Evolutionary conservation across 2,329 filamentous ascomycete genomes (phyloP).

Genomic region (Scopulariopsis brevicaulis): DNA sequence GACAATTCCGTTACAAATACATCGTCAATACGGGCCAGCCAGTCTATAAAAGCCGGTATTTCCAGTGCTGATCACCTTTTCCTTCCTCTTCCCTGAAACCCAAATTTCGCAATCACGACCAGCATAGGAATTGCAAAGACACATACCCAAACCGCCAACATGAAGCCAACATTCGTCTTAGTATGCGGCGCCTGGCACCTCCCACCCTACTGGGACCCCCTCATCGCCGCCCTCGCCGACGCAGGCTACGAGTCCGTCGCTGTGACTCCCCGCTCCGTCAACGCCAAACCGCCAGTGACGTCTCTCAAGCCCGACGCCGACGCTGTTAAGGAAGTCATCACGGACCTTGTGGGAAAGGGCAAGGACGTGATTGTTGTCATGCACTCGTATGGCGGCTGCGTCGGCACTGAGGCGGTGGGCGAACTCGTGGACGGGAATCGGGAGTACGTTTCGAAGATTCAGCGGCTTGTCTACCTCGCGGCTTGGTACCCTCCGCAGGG

Average conservation of each 20-base stretch:
- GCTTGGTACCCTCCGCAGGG: neutral
- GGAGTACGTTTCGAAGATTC: neutral
- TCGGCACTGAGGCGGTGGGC: slow-evolving; percentile 8
- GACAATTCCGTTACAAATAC: too few species aligned
- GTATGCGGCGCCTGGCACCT: slow-evolving; percentile 13
- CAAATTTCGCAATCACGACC: neutral
- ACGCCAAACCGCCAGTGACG: neutral
- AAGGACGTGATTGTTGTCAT: slow-evolving; percentile 11
- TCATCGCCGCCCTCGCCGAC: slow-evolving; percentile 1
- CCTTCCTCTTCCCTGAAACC: too few species aligned
- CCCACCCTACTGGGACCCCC: neutral
- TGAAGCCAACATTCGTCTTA: slow-evolving; percentile 9
- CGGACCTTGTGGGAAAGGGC: slow-evolving; percentile 6
- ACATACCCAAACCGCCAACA: neutral
- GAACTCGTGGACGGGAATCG: neutral
- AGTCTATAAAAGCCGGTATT: too few species aligned
- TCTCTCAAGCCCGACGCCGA: slow-evolving; percentile 1
- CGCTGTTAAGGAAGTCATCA: neutral
- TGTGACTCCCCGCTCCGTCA: neutral
- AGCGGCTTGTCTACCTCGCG: neutral
- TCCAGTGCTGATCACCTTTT: too few species aligned
- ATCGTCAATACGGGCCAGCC: too few species aligned
- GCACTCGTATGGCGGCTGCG: slow-evolving; percentile 13
- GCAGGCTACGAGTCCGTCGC: slow-evolving; percentile 6
- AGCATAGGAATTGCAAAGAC: neutral